Base-by-base conservation (phyloP, 192 early-diverging fungal genomes). In the Glomus cerebriforme region DNA sequence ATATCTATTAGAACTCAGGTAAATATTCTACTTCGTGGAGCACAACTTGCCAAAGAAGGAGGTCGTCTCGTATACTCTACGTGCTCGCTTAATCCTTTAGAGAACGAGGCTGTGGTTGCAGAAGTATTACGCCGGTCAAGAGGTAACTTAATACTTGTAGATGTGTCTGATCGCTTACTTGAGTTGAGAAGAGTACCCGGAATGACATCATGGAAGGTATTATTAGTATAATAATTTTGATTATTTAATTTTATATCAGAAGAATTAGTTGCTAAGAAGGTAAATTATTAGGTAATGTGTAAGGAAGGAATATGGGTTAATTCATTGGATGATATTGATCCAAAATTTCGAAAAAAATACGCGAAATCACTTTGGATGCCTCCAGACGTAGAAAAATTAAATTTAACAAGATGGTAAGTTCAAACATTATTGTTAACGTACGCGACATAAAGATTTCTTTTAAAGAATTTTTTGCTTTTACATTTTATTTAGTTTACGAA, bases 11-110 rank as follows among this genome's bases (percentile, higher is more conserved):
- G 88, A 32, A 79, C 93, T 31, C 98, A 99, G 86, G 79, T 94
- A 54, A 90, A 91, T 78, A 98, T 99, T 81, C 88, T 98, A 65
- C 83, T 90, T 82, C 94, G 97, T 80, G 97, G 92, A 5, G 90
- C 90, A 78, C 89, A 97, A 77, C 86, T 99, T 72, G 82, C 94
- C 68, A 97, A 97, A 87, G 86, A 94, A 54, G 95, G 94, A 58
- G 98, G 96, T 2, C 89, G 95, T 39, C 87, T 99, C 73, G 98
- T 99, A 0, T 99, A 99, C 81, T 98, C 96, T 39, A 99, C 98
- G 2, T 99, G 98, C 87, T 95, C 96, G 37, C 93, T 99, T 82
- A 99, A 99, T 82, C 97, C 98, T 22, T 85, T 98, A 73, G 97
- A 99, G 83, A 97, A 98, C 80, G 97, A 99, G 85, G 96, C 96